Evolutionary conservation across 2,329 filamentous ascomycete species (phyloP).

Genomic region (Davidsoniella neocaledoniae): DNA sequence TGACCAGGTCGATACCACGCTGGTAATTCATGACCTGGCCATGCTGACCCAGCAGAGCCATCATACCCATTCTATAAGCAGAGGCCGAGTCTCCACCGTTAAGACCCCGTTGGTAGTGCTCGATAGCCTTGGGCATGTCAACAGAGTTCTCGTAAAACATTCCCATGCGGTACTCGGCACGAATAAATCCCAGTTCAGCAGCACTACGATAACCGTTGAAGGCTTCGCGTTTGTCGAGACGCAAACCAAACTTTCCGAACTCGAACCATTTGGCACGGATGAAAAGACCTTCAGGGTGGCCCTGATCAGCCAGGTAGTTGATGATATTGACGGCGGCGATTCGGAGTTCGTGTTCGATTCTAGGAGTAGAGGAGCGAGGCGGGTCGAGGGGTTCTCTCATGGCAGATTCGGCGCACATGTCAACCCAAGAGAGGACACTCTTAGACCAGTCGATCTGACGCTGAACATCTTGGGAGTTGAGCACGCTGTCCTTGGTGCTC

Average conservation of each 20-base stretch:
- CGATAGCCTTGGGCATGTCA: slow-evolving; percentile 76
- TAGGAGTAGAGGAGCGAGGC: slow-evolving; percentile 59
- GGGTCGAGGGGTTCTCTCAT: slow-evolving; percentile 39
- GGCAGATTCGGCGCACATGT: slow-evolving; percentile 64
- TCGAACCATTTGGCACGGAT: slow-evolving; percentile 94
- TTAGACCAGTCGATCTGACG: slow-evolving; percentile 96
- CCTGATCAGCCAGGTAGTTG: slow-evolving; percentile 73
- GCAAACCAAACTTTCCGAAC: slow-evolving; percentile 87
- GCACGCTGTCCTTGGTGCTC: slow-evolving; percentile 63
- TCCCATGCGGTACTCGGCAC: slow-evolving; percentile 90
- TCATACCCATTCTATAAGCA: slow-evolving; percentile 81
- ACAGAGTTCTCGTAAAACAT: slow-evolving; percentile 97
- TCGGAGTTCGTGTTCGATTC: slow-evolving; percentile 73
- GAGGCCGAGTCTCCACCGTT: slow-evolving; percentile 74
- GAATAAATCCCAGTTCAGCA: slow-evolving; percentile 69
- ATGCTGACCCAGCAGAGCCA: slow-evolving; percentile 87
- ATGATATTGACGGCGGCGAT: slow-evolving; percentile 86
- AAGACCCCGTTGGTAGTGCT: slow-evolving; percentile 75
- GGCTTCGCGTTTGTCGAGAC: slow-evolving; percentile 86
- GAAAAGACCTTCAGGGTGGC: slow-evolving; percentile 86
- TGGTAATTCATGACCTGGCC: slow-evolving; percentile 70
- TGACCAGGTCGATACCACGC: slow-evolving; percentile 66
- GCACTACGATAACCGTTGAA: slow-evolving; percentile 74
- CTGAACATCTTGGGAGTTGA: slow-evolving; percentile 86
- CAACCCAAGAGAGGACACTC: slow-evolving; percentile 77